These are phyloP conservation scores for Saraca asoca DNA, from an alignment of 331 rosid species.

Conservation along the genomic window DNA sequence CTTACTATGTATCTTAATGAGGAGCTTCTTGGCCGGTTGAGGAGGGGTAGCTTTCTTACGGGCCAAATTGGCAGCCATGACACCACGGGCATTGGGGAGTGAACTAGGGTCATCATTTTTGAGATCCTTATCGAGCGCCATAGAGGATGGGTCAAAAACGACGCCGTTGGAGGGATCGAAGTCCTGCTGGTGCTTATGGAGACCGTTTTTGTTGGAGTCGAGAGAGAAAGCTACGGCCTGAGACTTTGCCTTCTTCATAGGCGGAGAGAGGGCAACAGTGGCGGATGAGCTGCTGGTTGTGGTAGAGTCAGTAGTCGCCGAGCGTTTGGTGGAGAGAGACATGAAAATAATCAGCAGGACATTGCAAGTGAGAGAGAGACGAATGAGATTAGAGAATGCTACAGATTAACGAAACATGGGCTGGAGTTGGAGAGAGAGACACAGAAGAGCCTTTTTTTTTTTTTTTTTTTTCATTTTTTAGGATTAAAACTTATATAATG, in stretches of 20 bases:
- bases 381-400: slow-evolving; percentile 17
- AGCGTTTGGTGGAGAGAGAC: slow-evolving; percentile 98
- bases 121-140: slow-evolving; percentile 72
- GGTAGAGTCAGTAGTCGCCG: slow-evolving; percentile 40
- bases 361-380: slow-evolving; percentile 38
- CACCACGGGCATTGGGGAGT: slow-evolving; percentile 36
- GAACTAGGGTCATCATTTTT: slow-evolving; percentile 50
- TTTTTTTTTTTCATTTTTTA: too few relatives aligned
- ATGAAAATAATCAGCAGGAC: slow-evolving; percentile 70
- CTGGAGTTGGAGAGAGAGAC: too few relatives aligned
- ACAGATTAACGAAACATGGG: not conserved
- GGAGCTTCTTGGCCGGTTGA: slow-evolving; percentile 85
- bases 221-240: slow-evolving; percentile 44
- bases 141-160: slow-evolving; percentile 40
- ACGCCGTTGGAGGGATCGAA: slow-evolving; percentile 27
- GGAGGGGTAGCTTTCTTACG: slow-evolving; percentile 92
- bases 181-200: slow-evolving; percentile 42
- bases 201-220: slow-evolving; percentile 53
- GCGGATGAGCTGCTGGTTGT: slow-evolving; percentile 26
- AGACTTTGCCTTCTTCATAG: slow-evolving; percentile 70
- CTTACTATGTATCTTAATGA: slow-evolving; percentile 74
- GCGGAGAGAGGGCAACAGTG: slow-evolving; percentile 29
- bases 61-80: slow-evolving; percentile 83
- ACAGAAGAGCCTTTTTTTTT: too few relatives aligned
- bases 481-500: too few relatives aligned